phyloP scores from a whole-genome alignment of 2,329 filamentous ascomycete species.

The Aspergillus sp. region DNA sequence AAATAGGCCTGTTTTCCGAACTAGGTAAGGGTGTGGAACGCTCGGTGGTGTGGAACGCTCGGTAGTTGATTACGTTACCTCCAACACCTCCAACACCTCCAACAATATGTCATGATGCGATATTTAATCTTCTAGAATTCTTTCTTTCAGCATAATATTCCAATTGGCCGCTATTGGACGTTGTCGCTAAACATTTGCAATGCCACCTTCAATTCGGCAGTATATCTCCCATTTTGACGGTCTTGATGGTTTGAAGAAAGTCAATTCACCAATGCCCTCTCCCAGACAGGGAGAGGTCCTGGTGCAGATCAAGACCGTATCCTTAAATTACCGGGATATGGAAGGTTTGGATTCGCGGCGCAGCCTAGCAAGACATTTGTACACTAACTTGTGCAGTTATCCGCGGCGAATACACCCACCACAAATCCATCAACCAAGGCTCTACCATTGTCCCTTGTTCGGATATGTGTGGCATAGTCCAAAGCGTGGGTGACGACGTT shows the following conservation, averaged over 20 bases:
- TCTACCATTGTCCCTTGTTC: constrained; percentile 56
- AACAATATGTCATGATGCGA: too few relatives aligned
- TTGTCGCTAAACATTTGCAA: too few relatives aligned
- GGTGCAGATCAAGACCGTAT: constrained; percentile 47
- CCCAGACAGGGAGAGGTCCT: constrained; percentile 49
- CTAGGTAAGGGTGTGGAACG: too few relatives aligned
- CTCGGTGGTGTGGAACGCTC: too few relatives aligned
- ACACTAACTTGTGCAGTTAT: constrained; percentile 34
- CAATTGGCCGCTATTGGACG: too few relatives aligned
- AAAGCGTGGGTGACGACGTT: constrained; percentile 43
- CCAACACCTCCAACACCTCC: too few relatives aligned
- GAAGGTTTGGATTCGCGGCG: constrained; percentile 17
- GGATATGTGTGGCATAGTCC: constrained; percentile 62
- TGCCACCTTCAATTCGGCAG: constrained; percentile 28
- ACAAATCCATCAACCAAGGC: constrained; percentile 45
- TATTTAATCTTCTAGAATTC: too few relatives aligned
- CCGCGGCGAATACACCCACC: constrained; percentile 58
- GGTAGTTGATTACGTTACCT: too few relatives aligned
- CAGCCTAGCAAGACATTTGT: neutral
- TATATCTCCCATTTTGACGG: constrained; percentile 53
- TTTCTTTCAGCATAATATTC: too few relatives aligned
- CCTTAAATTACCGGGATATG: constrained; percentile 50
- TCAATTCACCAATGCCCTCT: constrained; percentile 40
- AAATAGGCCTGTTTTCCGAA: too few relatives aligned
- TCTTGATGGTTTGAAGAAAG: constrained; percentile 46